Conservation (phyloP, 148 eudicot genomes). For the Amaranthus hypochondriacus region DNA sequence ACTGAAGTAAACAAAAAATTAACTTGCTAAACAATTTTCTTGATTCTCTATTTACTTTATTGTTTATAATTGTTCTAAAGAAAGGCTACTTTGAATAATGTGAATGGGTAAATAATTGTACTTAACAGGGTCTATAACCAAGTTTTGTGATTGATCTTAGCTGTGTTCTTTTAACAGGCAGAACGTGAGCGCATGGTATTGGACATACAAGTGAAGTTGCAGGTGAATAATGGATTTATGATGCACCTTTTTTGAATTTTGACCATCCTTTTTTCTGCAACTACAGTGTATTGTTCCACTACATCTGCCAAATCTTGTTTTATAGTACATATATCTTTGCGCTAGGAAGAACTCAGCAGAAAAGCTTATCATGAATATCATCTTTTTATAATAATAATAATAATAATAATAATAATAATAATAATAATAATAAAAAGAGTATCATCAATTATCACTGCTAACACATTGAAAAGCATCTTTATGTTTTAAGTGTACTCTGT, state of each 20-base stretch:
- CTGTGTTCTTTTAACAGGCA: slow-evolving; percentile 50
- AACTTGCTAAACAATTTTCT: not conserved
- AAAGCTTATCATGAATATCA: not conserved
- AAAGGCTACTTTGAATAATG: not conserved
- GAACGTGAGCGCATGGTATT: slow-evolving; percentile 97
- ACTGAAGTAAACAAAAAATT: not conserved
- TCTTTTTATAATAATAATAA: not conserved
- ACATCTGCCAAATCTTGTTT: not conserved
- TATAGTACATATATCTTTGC: not conserved
- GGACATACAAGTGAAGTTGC: slow-evolving; percentile 95
- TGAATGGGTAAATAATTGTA: not conserved
- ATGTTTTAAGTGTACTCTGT: not conserved
- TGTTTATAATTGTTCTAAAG: not conserved
- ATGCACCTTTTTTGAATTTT: not conserved
- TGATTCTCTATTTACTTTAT: too few relatives aligned
- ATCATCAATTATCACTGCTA: too few relatives aligned
- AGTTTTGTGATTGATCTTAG: not conserved
- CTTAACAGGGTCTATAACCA: not conserved
- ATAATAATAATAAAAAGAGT: too few relatives aligned
- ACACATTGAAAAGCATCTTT: too few relatives aligned
- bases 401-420: too few relatives aligned
- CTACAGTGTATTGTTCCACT: not conserved
- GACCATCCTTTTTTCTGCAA: not conserved
- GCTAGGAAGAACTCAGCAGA: not conserved
- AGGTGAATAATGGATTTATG: slow-evolving; percentile 43